Conservation (phyloP, 2,329 filamentous ascomycete species). For the Aspergillus udagawae region DNA sequence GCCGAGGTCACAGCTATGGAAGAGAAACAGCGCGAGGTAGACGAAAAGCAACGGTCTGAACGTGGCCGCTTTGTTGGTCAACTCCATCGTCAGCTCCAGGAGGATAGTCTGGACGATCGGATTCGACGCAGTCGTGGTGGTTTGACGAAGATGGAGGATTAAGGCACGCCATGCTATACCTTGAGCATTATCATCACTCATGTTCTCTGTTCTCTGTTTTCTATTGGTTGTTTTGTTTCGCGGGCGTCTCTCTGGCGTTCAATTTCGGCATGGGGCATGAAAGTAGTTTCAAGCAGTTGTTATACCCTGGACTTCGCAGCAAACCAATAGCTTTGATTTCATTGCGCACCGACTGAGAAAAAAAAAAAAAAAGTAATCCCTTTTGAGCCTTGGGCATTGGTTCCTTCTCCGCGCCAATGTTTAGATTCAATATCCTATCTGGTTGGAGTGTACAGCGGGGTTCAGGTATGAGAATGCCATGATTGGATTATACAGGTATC, state of each 20-base stretch:
- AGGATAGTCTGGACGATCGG: conserved; percentile 34
- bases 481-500: neutral
- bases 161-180: conserved; percentile 3
- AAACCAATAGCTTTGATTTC: neutral
- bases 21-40: conserved; percentile 59
- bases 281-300: neutral
- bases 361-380: no score
- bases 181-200: neutral
- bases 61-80: conserved; percentile 32
- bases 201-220: conserved; percentile 2
- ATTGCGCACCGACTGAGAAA: neutral
- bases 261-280: neutral
- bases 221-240: neutral
- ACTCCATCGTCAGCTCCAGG: conserved; percentile 30
- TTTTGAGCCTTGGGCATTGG: neutral
- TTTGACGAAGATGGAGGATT: conserved; percentile 27
- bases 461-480: neutral
- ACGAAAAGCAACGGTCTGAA: conserved; percentile 49
- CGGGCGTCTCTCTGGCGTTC: neutral
- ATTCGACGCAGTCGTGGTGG: conserved; percentile 32
- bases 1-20: conserved; percentile 65
- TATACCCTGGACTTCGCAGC: neutral
- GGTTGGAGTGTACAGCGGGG: neutral
- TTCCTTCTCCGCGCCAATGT: neutral
- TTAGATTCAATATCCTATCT: neutral